These are phyloP conservation scores for Lactarius pseudohatsudake DNA, from an alignment of 768 basidiomycete species.

Conservation along the genomic window DNA sequence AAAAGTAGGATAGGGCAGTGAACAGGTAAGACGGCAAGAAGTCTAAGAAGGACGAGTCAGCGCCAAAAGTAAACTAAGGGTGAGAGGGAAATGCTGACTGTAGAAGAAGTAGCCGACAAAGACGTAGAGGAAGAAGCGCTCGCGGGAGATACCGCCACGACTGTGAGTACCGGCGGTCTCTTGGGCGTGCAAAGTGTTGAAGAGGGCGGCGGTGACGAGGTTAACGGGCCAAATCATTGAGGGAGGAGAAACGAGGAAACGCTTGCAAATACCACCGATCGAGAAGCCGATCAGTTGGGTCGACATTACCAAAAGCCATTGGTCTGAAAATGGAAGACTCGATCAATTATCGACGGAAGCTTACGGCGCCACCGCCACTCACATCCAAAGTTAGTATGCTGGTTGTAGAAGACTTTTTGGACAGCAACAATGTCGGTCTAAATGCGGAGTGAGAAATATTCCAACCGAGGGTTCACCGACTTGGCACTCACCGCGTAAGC, in stretches of 20 bases:
- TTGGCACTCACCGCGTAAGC: slow-evolving; percentile 36
- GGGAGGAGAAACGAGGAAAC: slow-evolving; percentile 46
- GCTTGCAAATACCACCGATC: slow-evolving; percentile 44
- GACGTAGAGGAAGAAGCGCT: slow-evolving; percentile 49
- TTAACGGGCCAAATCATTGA: slow-evolving; percentile 49
- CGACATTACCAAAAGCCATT: slow-evolving; percentile 44
- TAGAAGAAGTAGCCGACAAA: slow-evolving; percentile 41
- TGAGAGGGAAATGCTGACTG: slow-evolving; percentile 71
- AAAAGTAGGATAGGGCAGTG: slow-evolving; percentile 38
- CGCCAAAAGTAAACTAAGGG: slow-evolving; percentile 47
- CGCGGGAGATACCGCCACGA: slow-evolving; percentile 50
- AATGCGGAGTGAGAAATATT: neutral
- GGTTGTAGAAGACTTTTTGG: slow-evolving; percentile 47
- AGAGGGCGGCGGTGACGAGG: slow-evolving; percentile 45
- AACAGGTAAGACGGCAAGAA: slow-evolving; percentile 24
- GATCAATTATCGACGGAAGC: neutral
- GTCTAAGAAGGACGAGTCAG: slow-evolving; percentile 3
- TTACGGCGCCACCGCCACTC: neutral
- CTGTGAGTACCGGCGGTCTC: slow-evolving; percentile 44
- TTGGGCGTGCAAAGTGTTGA: slow-evolving; percentile 44
- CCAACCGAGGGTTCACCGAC: neutral
- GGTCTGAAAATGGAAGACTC: slow-evolving; percentile 27
- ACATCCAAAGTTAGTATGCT: slow-evolving; percentile 39
- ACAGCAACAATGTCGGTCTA: slow-evolving; percentile 48
- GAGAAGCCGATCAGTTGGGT: slow-evolving; percentile 45